A percentile compares a stretch with the other conserved stretches of the same genome.
Conservation (phyloP, 352 stramenopile genomes). For the Globisporangium abappressorium region DNA sequence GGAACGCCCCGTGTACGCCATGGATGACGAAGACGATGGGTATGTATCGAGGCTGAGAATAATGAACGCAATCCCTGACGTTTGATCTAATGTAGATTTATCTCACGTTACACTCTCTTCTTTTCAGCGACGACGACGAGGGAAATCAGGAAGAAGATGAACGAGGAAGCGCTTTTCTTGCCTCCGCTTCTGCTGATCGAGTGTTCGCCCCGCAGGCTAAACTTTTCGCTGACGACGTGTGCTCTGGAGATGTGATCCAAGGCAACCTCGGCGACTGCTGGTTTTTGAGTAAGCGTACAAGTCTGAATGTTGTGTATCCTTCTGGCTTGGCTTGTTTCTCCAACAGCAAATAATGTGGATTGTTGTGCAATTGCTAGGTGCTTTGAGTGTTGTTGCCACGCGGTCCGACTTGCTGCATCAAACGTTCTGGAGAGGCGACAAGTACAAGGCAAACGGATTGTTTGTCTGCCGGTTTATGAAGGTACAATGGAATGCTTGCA, state of each 20-base stretch:
- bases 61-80: neutral
- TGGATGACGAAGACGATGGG: slow-evolving; percentile 25
- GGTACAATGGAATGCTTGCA: slow-evolving; percentile 26
- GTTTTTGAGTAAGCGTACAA: slow-evolving; percentile 74
- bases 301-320: neutral
- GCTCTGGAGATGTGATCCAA: slow-evolving; percentile 86
- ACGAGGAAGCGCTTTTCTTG: slow-evolving; percentile 17
- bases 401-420: slow-evolving; percentile 75
- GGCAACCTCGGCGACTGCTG: slow-evolving; percentile 91
- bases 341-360: neutral
- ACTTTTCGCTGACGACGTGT: slow-evolving; percentile 75
- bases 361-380: slow-evolving; percentile 38
- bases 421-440: slow-evolving; percentile 73
- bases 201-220: slow-evolving; percentile 61
- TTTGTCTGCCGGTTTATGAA: slow-evolving; percentile 93
- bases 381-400: slow-evolving; percentile 85
- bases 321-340: neutral
- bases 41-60: neutral
- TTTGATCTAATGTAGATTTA: neutral
- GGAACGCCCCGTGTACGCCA: slow-evolving; percentile 67
- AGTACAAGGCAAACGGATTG: slow-evolving; percentile 72
- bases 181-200: slow-evolving; percentile 21
- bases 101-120: neutral
- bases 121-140: slow-evolving; percentile 20
- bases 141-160: slow-evolving; percentile 30